Base-by-base conservation (phyloP, 305 asterid species). In the Euphrasia arctica region DNA sequence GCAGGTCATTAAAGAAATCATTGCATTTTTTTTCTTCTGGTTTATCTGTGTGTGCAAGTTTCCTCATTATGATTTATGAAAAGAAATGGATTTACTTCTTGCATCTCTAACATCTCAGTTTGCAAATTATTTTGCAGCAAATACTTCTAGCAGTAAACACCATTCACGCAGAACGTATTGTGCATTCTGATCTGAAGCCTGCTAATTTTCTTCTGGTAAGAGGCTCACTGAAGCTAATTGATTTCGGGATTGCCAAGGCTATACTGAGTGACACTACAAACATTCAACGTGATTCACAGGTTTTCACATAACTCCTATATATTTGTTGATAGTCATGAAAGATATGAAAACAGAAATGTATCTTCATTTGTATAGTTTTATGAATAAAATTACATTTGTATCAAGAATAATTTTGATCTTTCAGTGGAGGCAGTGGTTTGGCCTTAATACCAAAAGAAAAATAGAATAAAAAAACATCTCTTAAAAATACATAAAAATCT, bases 201-300 rank as follows among this genome's bases (percentile, higher is more conserved):
- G 99, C 99, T 73, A 93, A 93, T 79, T 93, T 93, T 84, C 97
- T 93, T 73, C 88, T 90, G 57, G 99, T 93, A 61, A 83, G 85
- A 74, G 99, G 99, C 67, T 88, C 95, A 2, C 84, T 93, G 63
- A 93, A 93, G 85, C 91, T 93, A 60, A 93, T 93, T 74, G 99
- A 93, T 81, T 93, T 93, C 73, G 99, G 99, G 42, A 93, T 93
- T 28, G 99, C 99, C 67, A 93, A 93, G 82, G 97, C 99, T 64
- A 88, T 93, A 71, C 74, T 90, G 97, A 88, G 89, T 36, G 97
- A 93, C 79, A 93, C 99, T 45, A 93, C 99, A 72, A 88, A 93
- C 78, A 93, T 93, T 78, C 99, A 93, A 70, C 83, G 99, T 56
- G 99, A 93, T 78, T 88, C 97, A 0, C 99, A 93, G 98, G 98